Base-by-base conservation (phyloP, 352 stramenopile species). In the Vaucheria bursata region DNA sequence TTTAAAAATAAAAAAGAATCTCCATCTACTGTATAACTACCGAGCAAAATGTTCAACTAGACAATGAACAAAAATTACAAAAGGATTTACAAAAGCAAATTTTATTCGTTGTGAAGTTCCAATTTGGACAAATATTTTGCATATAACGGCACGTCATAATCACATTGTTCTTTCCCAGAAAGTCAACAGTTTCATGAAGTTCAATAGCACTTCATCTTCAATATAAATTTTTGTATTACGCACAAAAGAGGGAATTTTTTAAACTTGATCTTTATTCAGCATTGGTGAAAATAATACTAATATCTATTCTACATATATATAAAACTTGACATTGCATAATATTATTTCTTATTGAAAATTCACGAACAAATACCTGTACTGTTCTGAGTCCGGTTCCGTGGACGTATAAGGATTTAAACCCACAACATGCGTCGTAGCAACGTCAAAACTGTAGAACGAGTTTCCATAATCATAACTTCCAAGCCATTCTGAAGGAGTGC, bases 391-490 rank as follows among this genome's bases (percentile, higher is more conserved):
- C 37, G 86, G 79, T 35, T 71, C 82, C 3, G 83, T 85, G 7
- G 86, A 83, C 32, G 86, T 88, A 80, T 91, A 91, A 70, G 88
- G 87, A 71, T 90, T 88, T 8, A 91, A 59, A 65, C 88, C 88
- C 2, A 89, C 75, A 37, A 85, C 85, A 64, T 89, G 85, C 5
- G 89, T 83, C 0, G 89, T 82, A 6, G 86, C 88, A 40, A 90
- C 85, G 68, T 90, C 79, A 39, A 89, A 52, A 12, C 85, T 87
- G 74, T 84, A 90, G 83, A 87, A 90, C 49, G 84, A 89, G 59
- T 86, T 87, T 37, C 80, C 80, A 1, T 84, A 83, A 39, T 88
- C 84, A 1, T 87, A 84, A 65, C 88, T 87, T 1, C 86, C 86
- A 12, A 85, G 81, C 76, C 87, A 88, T 38, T 89, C 81, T 33